A percentile compares a stretch with the other conserved stretches of the same genome.
These are phyloP conservation scores for Helicostylum pulchrum DNA, from an alignment of 192 early-diverging fungal species.

Conservation along the genomic window DNA sequence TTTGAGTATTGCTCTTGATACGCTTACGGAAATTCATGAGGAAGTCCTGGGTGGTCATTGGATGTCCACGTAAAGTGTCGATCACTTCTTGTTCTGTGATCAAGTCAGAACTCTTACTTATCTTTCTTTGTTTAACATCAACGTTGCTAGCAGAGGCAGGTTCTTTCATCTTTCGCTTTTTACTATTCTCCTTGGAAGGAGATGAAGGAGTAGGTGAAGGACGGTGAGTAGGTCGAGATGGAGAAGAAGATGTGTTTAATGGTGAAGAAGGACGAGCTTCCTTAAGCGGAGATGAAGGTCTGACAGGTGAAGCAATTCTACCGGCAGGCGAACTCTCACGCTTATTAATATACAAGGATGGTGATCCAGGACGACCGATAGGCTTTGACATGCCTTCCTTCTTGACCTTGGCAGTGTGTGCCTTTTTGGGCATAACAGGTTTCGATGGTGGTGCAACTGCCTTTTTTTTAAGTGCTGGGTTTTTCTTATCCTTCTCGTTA, in stretches of 20 bases:
- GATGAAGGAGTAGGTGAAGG: background rate
- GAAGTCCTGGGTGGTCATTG: conserved; percentile 63
- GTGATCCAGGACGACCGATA: conserved; percentile 34
- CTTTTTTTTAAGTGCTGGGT: conserved; percentile 19
- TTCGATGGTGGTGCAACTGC: conserved; percentile 15
- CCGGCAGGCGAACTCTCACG: background rate
- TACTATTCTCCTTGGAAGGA: background rate
- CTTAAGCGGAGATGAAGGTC: background rate
- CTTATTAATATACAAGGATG: conserved; percentile 28
- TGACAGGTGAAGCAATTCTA: background rate
- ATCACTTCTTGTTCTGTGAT: conserved; percentile 72
- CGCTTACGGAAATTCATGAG: conserved; percentile 59
- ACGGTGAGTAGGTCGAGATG: background rate
- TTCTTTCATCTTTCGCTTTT: background rate
- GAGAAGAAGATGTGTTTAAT: background rate
- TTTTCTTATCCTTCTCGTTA: conserved; percentile 16
- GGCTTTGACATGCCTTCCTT: conserved; percentile 33
- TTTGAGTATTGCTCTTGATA: conserved; percentile 50
- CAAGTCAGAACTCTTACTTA: conserved; percentile 32
- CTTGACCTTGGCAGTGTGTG: conserved; percentile 18
- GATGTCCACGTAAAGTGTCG: conserved; percentile 47
- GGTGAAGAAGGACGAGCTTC: conserved; percentile 1
- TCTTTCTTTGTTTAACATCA: too few species aligned
- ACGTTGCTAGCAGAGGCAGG: background rate
- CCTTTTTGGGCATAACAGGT: conserved; percentile 26